Evolutionary conservation across 768 basidiomycete genomes (phyloP).

Genomic region (Rhodocollybia butyracea): DNA sequence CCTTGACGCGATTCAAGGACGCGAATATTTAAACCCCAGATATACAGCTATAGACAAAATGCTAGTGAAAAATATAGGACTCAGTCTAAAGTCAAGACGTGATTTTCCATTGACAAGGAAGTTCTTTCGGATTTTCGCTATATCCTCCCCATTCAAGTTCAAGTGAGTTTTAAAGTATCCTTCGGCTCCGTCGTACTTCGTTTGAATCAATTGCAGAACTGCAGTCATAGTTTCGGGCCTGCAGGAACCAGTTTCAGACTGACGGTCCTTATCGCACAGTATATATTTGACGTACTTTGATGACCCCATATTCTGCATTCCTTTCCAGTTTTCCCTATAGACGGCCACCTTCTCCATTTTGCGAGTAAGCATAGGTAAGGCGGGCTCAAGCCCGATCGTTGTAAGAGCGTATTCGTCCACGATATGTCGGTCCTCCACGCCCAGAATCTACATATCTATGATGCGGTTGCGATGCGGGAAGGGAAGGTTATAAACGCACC

Average conservation of each 20-base stretch:
- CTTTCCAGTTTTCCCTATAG: conserved; percentile 31
- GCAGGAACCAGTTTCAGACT: background rate
- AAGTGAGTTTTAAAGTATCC: conserved; percentile 28
- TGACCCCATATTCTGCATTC: conserved; percentile 29
- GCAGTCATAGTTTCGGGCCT: conserved; percentile 36
- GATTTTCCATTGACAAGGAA: background rate
- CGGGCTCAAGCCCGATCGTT: conserved; percentile 32
- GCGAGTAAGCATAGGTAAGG: conserved; percentile 23
- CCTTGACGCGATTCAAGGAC: too few relatives aligned
- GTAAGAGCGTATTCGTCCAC: conserved; percentile 38
- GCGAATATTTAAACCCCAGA: too few relatives aligned
- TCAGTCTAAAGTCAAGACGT: too few relatives aligned
- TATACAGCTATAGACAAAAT: too few relatives aligned
- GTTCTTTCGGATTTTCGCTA: conserved; percentile 12
- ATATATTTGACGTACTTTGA: conserved; percentile 25
- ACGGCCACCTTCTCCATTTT: conserved; percentile 27
- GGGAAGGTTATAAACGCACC: conserved; percentile 17
- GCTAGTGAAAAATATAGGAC: too few relatives aligned
- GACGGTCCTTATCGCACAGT: background rate
- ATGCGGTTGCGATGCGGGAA: background rate
- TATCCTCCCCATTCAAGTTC: conserved; percentile 27
- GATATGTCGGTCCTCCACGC: conserved; percentile 36
- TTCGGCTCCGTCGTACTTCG: conserved; percentile 35
- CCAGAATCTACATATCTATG: conserved; percentile 28
- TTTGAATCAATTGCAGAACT: conserved; percentile 25